Conservation (phyloP, 805 yeast genomes). For the Kodamaea neixiangensis region DNA sequence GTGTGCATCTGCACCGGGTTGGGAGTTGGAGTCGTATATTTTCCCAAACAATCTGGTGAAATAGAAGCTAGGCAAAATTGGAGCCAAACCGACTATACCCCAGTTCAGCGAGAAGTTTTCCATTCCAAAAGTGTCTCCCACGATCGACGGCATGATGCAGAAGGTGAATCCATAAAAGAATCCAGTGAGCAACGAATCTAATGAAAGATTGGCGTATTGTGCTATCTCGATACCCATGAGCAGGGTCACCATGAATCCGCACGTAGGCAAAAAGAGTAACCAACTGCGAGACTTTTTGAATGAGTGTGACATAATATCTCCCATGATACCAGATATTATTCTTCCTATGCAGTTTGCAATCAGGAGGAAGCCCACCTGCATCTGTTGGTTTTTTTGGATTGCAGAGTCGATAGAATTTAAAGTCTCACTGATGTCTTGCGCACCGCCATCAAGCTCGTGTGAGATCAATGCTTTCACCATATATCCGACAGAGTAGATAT, state of each 20-base stretch:
- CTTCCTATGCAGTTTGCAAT: constrained; percentile 69
- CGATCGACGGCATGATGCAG: constrained; percentile 73
- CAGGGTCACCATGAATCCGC: constrained; percentile 53
- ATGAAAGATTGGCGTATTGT: constrained; percentile 42
- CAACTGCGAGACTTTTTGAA: constrained; percentile 50
- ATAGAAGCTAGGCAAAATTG: constrained; percentile 59
- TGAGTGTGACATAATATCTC: constrained; percentile 57
- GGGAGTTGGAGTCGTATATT: constrained; percentile 53
- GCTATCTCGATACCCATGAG: constrained; percentile 41
- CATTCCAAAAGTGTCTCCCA: constrained; percentile 76
- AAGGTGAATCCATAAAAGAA: constrained; percentile 72
- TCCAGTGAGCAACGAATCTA: constrained; percentile 60
- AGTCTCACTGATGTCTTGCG: constrained; percentile 5
- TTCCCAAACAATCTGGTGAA: constrained; percentile 65
- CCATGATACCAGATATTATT: constrained; percentile 59
- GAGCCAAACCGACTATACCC: constrained; percentile 71
- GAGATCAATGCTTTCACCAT: constrained; percentile 42
- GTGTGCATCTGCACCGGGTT: background rate
- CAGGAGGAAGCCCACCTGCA: constrained; percentile 73
- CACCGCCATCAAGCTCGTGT: constrained; percentile 11
- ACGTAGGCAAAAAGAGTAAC: constrained; percentile 55
- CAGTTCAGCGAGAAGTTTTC: constrained; percentile 66
- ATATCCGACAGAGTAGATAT: constrained; percentile 48
- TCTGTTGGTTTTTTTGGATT: constrained; percentile 60
- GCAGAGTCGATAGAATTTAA: constrained; percentile 25